phyloP scores from a whole-genome alignment of 78 protist genomes.

The Dictyostelium citrinum region DNA sequence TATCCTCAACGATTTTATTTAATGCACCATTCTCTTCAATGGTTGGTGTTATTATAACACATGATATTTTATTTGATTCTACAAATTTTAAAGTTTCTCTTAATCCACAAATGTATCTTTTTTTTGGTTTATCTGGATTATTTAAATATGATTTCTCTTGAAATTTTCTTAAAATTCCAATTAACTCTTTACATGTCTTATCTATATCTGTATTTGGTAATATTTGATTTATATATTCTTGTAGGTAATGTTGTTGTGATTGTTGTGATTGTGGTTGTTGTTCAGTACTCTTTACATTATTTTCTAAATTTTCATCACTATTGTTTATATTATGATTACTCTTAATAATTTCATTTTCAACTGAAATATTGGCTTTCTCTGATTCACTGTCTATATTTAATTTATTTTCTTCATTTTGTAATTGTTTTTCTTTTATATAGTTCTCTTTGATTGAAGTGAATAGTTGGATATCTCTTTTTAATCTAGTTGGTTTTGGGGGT shows the following conservation, averaged over 20 bases:
- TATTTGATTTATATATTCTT: conserved; percentile 51
- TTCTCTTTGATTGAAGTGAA: not conserved
- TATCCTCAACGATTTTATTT: not conserved
- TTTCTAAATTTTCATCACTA: not conserved
- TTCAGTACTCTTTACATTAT: not conserved
- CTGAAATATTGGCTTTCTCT: not conserved
- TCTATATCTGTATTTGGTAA: conserved; percentile 2
- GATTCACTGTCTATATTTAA: not conserved
- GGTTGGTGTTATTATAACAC: conserved; percentile 55
- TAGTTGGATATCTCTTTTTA: not conserved
- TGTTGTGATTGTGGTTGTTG: not conserved
- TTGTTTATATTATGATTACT: not conserved
- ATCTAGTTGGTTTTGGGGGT: not conserved
- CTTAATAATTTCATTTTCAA: not conserved
- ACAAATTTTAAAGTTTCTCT: conserved; percentile 27
- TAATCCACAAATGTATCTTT: conserved; percentile 45
- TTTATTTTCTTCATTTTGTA: not conserved
- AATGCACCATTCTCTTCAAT: conserved; percentile 39
- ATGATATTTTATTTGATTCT: not conserved
- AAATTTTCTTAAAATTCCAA: not conserved
- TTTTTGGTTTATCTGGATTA: conserved; percentile 16
- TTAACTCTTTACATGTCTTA: conserved; percentile 11
- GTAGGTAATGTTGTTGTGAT: not conserved
- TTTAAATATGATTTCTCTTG: conserved; percentile 28
- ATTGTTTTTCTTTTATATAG: not conserved